phyloP scores from a whole-genome alignment of 208 protist species.

The Trypanosoma platydactyli region DNA sequence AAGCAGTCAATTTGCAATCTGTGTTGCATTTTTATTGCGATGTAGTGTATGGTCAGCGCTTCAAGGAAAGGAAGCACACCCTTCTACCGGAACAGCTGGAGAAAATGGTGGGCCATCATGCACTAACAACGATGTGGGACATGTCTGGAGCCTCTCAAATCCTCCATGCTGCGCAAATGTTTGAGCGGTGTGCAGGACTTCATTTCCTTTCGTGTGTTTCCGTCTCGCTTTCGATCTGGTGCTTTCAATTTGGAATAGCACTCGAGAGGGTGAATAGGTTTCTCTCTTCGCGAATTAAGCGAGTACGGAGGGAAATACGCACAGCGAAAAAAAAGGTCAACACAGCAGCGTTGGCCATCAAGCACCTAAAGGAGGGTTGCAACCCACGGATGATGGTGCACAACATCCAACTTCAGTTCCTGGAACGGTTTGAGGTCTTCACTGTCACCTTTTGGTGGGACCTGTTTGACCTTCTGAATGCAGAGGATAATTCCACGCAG shows the following conservation, averaged over 20 bases:
- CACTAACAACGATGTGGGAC: conserved; percentile 43
- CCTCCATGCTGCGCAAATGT: conserved; percentile 27
- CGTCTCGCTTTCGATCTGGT: conserved; percentile 61
- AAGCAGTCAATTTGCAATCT: background rate
- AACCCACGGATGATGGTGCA: conserved; percentile 15
- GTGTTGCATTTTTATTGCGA: conserved; percentile 32
- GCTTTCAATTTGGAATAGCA: conserved; percentile 42
- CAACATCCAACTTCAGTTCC: conserved; percentile 12
- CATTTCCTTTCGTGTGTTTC: conserved; percentile 37
- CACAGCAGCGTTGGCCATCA: conserved; percentile 23
- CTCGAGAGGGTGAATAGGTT: conserved; percentile 29
- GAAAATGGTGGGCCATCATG: conserved; percentile 39
- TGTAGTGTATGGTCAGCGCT: conserved; percentile 30
- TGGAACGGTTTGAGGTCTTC: conserved; percentile 22
- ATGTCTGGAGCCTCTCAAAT: conserved; percentile 48
- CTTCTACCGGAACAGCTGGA: conserved; percentile 20
- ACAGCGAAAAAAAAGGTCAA: conserved; percentile 9
- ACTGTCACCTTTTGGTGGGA: conserved; percentile 25
- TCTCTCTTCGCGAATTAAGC: background rate
- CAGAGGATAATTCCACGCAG: conserved; percentile 4
- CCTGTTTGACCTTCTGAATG: conserved; percentile 16
- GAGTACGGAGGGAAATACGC: conserved; percentile 5
- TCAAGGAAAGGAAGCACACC: conserved; percentile 7
- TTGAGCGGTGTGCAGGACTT: conserved; percentile 43
- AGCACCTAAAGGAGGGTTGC: conserved; percentile 18